Evolutionary conservation across 305 asterid species (phyloP).

Genomic region (Nicotiana rustica): DNA sequence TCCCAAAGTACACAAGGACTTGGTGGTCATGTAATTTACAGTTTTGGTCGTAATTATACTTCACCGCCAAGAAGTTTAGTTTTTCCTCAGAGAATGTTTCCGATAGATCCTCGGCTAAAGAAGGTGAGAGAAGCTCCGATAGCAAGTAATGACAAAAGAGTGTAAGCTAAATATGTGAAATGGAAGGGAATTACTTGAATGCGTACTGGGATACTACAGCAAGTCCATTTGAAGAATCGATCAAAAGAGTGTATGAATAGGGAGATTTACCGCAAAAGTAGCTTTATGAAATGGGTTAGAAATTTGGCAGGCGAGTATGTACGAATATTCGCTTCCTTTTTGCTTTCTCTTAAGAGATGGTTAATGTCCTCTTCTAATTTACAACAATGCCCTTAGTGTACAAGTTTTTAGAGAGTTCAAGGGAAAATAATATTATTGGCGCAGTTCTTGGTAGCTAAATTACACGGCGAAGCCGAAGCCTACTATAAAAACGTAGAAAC

Average conservation of each 20-base stretch:
- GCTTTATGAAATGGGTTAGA: not conserved
- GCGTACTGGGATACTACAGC: not conserved
- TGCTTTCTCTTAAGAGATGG: too few relatives aligned
- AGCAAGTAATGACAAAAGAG: too few relatives aligned
- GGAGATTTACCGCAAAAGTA: not conserved
- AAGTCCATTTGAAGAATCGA: not conserved
- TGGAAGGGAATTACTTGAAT: not conserved
- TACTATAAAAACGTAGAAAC: not conserved
- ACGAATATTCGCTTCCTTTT: too few relatives aligned
- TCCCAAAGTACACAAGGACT: conserved; percentile 8
- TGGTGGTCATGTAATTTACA: not conserved
- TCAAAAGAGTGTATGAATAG: not conserved
- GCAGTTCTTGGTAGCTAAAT: too few relatives aligned
- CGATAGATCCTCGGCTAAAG: too few relatives aligned
- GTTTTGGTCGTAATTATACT: not conserved
- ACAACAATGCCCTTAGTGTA: too few relatives aligned
- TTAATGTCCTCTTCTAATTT: too few relatives aligned
- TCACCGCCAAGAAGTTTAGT: not conserved
- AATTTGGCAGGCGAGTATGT: too few relatives aligned
- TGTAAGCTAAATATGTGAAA: not conserved
- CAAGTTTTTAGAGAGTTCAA: too few relatives aligned
- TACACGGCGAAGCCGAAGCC: not conserved
- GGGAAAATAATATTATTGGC: too few relatives aligned
- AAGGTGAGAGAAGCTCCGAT: too few relatives aligned
- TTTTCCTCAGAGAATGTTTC: not conserved